These are phyloP conservation scores for Calonectria leucothoes DNA, from an alignment of 2,329 filamentous ascomycete species.

Conservation along the genomic window DNA sequence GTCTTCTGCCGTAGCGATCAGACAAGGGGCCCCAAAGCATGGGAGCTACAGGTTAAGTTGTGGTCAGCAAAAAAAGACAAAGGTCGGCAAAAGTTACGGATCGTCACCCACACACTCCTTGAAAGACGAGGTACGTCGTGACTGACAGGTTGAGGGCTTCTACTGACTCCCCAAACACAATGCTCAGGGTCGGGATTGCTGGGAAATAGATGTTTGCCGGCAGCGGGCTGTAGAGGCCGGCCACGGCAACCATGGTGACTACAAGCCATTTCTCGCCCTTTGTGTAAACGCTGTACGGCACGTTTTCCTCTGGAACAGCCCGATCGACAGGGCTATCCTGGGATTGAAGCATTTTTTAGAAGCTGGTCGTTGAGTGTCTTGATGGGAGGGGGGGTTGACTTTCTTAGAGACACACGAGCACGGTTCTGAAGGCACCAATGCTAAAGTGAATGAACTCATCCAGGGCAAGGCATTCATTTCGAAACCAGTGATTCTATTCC, in stretches of 20 bases:
- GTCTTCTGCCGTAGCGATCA: conserved; percentile 46
- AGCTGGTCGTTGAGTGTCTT: neutral
- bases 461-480: neutral
- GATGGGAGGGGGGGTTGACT: neutral
- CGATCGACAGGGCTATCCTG: neutral
- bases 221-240: conserved; percentile 40
- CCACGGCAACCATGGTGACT: conserved; percentile 23
- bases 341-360: neutral
- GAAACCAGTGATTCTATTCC: neutral
- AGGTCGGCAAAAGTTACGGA: too few species aligned
- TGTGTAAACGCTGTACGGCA: conserved; percentile 24
- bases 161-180: conserved; percentile 42
- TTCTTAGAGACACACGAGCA: neutral
- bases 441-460: neutral
- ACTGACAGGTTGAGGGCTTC: conserved; percentile 48
- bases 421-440: neutral
- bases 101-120: conserved; percentile 37
- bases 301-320: neutral
- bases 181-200: conserved; percentile 43
- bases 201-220: conserved; percentile 51
- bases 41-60: conserved; percentile 31
- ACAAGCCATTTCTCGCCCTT: conserved; percentile 28
- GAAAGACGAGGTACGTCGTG: conserved; percentile 47
- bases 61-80: neutral
- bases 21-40: conserved; percentile 51